Conservation (phyloP, 495 filamentous ascomycete genomes). For the Penicillium odoratum region DNA sequence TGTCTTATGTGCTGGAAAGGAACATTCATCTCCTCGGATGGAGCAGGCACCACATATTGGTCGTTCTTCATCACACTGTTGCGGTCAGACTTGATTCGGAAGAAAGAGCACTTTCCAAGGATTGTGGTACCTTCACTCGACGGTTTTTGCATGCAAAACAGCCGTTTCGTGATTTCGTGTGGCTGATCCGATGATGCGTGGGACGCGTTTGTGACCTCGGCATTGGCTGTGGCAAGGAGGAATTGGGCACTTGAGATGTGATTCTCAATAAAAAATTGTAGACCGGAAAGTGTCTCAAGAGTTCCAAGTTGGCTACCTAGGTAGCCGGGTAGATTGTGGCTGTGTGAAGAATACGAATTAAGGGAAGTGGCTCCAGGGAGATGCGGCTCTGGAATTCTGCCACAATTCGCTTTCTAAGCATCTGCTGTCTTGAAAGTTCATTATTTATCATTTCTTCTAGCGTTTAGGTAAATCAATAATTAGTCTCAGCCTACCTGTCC, state of each 20-base stretch:
- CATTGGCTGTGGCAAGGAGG: neutral
- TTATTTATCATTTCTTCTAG: too few species aligned
- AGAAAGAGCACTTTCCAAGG: too few species aligned
- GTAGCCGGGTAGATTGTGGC: too few species aligned
- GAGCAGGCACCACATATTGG: slow-evolving; percentile 26
- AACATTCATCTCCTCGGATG: slow-evolving; percentile 18
- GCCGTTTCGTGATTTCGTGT: slow-evolving; percentile 26
- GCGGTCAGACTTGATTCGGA: neutral
- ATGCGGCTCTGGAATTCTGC: too few species aligned
- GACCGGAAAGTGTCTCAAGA: too few species aligned
- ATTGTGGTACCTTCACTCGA: slow-evolving; percentile 19
- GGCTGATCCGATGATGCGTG: slow-evolving; percentile 16
- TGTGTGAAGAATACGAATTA: too few species aligned
- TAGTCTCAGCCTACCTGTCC: too few species aligned
- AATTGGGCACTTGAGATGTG: neutral
- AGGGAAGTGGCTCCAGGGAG: too few species aligned
- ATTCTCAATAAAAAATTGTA: neutral
- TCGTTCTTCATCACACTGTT: slow-evolving; percentile 28
- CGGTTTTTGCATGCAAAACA: slow-evolving; percentile 25
- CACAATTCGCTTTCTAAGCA: too few species aligned
- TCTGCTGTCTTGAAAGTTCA: too few species aligned
- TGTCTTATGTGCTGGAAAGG: slow-evolving; percentile 14
- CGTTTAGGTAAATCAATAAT: too few species aligned
- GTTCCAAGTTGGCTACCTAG: too few species aligned
- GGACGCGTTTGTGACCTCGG: slow-evolving; percentile 1